Conservation (phyloP, 129 eudicot genomes). For the sunflower (Helianthus annuus) region HanXRQr2.0-SUNRISE NC_035441.2:87399811-87400310, state of each 20-base stretch:
- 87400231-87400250: conserved; percentile 45
- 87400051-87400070: background rate
- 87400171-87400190: conserved; percentile 76
- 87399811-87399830: background rate
- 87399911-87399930: conserved; percentile 88
- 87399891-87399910: conserved; percentile 81
- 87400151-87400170: conserved; percentile 86
- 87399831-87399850: background rate
- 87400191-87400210: conserved; percentile 76
- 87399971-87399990: conserved; percentile 56
- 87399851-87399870: background rate
- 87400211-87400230: conserved; percentile 75
- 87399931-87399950: conserved; percentile 87
- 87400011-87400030: background rate
- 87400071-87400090: conserved; percentile 48
- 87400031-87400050: background rate
- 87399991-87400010: conserved; percentile 48
- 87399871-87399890: background rate
- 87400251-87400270: background rate
- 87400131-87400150: conserved; percentile 94
- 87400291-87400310: conserved; percentile 40
- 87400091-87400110: conserved; percentile 69
- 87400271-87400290: background rate
- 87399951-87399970: conserved; percentile 82
- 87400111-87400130: conserved; percentile 95